Base-by-base conservation (phyloP, 768 basidiomycete species). In the Cystobasidium onofrii region DNA sequence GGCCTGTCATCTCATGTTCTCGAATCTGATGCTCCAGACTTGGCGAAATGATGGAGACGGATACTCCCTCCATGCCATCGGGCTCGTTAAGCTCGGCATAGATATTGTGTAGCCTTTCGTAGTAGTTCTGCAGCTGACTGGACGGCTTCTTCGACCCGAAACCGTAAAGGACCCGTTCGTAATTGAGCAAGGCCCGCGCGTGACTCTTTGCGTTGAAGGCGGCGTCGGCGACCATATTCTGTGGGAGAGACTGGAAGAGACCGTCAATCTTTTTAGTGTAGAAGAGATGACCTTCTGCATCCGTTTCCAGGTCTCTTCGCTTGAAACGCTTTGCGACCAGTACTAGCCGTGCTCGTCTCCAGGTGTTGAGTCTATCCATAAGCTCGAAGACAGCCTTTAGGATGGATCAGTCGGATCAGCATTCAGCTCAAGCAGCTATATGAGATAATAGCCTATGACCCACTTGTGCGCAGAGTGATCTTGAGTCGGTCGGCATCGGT, bases 61-160 rank as follows among this genome's bases (percentile, higher is more conserved):
- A 96, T 36, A 98, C 86, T 0, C 96, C 96, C 82, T 97, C 94
- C 96, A 99, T 99, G 18, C 96, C 96, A 81, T 99, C 96, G 0
- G 96, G 96, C 81, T 99, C 93, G 80, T 99, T 92, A 7, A 99
- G 84, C 72, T 93, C 87, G 15, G 95, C 89, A 80, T 99, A 99
- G 74, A 98, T 94, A 81, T 96, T 89, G 77, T 99, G 96, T 7
- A 99, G 83, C 20, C 88, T 87, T 78, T 98, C 96, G 80, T 92
- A 97, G 79, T 90, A 86, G 20, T 82, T 82, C 63, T 90, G 84
- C 1, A 91, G 82, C 39, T 89, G 85, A 4, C 79, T 78, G 74
- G 83, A 82, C 33, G 82, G 76, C 81, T 82, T 76, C 29, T 75
- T 76, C 23, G 81, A 78, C 43, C 82, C 29, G 23, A 43, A 33